These are phyloP conservation scores for Medakamo hakoo DNA, from an alignment of 139 green algal genomes.

Conservation along the genomic window DNA sequence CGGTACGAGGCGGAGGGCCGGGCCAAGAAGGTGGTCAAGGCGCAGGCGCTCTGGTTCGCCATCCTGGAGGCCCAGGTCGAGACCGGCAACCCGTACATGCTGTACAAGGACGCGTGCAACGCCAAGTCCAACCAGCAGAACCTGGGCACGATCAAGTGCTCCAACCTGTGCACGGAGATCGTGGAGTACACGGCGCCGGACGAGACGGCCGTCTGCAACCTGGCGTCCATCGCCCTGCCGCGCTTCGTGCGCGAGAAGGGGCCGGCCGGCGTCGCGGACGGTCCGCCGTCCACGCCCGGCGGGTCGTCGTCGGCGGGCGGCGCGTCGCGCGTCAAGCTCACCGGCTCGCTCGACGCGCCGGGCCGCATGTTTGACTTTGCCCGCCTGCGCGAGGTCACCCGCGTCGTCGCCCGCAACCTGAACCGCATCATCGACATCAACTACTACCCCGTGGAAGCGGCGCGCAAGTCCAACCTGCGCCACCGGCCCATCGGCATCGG, in stretches of 20 bases:
- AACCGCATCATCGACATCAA: conserved; percentile 99
- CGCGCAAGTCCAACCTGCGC: conserved; percentile 75
- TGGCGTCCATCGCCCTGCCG: conserved; percentile 92
- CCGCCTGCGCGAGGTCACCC: conserved; percentile 44
- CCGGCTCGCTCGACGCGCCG: conserved; percentile 55
- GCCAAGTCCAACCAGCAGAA: conserved; percentile 94
- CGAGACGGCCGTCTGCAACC: conserved; percentile 98
- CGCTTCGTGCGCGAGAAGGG: conserved; percentile 53
- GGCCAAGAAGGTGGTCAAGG: conserved; percentile 62
- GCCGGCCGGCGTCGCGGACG: conserved; percentile 27
- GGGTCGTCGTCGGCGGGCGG: background rate
- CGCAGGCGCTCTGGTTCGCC: conserved; percentile 97
- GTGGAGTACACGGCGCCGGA: conserved; percentile 88
- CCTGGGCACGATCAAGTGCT: conserved; percentile 95
- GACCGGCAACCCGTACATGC: conserved; percentile 99
- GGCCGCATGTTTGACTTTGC: conserved; percentile 78
- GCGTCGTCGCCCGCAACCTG: conserved; percentile 68
- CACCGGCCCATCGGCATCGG: conserved; percentile 95
- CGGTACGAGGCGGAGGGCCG: conserved; percentile 39
- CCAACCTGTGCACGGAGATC: conserved; percentile 99
- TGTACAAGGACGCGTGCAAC: conserved; percentile 98
- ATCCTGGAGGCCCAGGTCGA: conserved; percentile 92
- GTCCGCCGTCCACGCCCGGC: background rate
- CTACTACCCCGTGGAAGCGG: conserved; percentile 90
- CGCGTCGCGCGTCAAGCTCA: conserved; percentile 38